Evolutionary conservation across 2,329 filamentous ascomycete species (phyloP).

Genomic region (Exophiala xenobiotica): DNA sequence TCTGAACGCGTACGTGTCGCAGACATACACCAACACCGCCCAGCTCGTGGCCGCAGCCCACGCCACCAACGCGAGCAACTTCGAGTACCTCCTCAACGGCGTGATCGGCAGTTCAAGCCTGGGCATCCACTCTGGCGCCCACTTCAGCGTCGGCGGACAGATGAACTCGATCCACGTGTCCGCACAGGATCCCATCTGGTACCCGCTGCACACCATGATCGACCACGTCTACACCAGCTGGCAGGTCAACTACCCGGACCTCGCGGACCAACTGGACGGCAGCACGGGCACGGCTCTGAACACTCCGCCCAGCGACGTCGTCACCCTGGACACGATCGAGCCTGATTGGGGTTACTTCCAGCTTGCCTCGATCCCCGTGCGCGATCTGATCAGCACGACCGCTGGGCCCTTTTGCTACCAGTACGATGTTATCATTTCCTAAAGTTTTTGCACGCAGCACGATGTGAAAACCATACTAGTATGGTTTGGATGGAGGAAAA

Average conservation of each 20-base stretch:
- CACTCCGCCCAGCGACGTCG: conserved; percentile 25
- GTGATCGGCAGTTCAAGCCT: conserved; percentile 27
- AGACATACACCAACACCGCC: conserved; percentile 27
- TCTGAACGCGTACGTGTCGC: conserved; percentile 29
- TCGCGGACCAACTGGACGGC: conserved; percentile 23
- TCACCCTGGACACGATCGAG: conserved; percentile 27
- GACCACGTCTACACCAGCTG: conserved; percentile 30
- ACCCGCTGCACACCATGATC: conserved; percentile 31
- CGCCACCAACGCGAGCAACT: conserved; percentile 25
- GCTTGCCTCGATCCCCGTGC: conserved; percentile 19
- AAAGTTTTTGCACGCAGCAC: conserved; percentile 3
- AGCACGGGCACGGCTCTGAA: conserved; percentile 29
- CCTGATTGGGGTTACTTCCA: conserved; percentile 31
- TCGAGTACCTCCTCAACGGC: conserved; percentile 30
- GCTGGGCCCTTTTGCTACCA: conserved; percentile 31
- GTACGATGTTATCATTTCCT: conserved; percentile 27
- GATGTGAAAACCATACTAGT: no score
- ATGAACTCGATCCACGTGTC: conserved; percentile 30
- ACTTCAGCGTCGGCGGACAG: conserved; percentile 31
- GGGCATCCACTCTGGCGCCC: conserved; percentile 30
- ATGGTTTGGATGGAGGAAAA: no score
- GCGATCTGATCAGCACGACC: conserved; percentile 29
- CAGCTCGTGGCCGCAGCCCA: conserved; percentile 24
- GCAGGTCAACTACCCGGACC: conserved; percentile 29
- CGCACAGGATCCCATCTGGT: conserved; percentile 32